These are phyloP conservation scores for Picea glauca DNA, from an alignment of 75 land plant species.

Conservation along the genomic window DNA sequence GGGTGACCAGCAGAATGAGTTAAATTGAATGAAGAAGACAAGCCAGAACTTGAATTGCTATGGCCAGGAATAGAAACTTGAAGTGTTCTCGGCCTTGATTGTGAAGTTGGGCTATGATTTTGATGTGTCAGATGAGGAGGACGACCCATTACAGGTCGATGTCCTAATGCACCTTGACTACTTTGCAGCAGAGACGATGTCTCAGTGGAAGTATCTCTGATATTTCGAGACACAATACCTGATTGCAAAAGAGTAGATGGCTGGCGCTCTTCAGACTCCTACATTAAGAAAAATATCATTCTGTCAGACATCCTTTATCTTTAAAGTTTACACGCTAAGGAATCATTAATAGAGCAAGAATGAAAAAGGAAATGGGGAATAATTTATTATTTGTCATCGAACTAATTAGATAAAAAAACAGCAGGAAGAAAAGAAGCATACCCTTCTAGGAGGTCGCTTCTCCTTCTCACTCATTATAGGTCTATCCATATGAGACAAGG, in stretches of 20 bases:
- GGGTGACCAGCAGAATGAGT: not conserved
- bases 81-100: constrained; percentile 6
- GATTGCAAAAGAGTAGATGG: constrained; percentile 5
- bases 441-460: constrained; percentile 6
- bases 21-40: constrained; percentile 1
- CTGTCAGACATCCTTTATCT: not conserved
- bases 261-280: constrained; percentile 10
- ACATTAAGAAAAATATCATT: not conserved
- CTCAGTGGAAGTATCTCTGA: constrained; percentile 7
- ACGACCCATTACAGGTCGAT: constrained; percentile 4
- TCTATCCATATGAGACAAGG: constrained; percentile 22
- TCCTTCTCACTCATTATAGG: constrained; percentile 25
- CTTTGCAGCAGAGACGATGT: constrained; percentile 2
- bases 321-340: not conserved
- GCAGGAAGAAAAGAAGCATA: constrained; percentile 20
- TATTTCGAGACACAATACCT: constrained; percentile 5
- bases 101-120: constrained; percentile 8
- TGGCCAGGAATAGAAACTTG: constrained; percentile 3
- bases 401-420: not conserved
- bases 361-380: no score
- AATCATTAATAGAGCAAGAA: not conserved
- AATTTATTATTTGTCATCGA: not conserved
- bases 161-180: constrained; percentile 7
- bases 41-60: not conserved
- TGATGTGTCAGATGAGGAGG: constrained; percentile 7